phyloP scores from a whole-genome alignment of 352 stramenopile genomes.

The Peronospora belbahrii region DNA sequence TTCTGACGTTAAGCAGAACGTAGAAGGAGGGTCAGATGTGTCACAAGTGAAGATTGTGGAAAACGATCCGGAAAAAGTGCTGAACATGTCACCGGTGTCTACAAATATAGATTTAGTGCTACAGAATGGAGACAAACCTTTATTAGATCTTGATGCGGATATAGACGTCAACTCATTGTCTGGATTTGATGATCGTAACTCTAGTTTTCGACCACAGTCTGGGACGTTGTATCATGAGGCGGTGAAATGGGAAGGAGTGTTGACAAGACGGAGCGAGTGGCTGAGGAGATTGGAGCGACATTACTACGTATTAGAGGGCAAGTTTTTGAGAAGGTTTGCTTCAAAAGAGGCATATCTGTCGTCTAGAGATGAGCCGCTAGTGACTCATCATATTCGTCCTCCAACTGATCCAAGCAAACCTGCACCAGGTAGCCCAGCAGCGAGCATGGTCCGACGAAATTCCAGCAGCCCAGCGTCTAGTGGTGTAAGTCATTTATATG shows the following conservation, averaged over 20 bases:
- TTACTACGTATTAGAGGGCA: slow-evolving; percentile 82
- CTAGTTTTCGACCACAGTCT: slow-evolving; percentile 49
- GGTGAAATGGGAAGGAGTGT: slow-evolving; percentile 76
- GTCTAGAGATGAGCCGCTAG: slow-evolving; percentile 61
- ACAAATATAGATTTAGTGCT: slow-evolving; percentile 2
- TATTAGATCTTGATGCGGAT: slow-evolving; percentile 21
- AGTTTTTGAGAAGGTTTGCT: slow-evolving; percentile 73
- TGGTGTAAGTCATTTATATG: slow-evolving; percentile 65
- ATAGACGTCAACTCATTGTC: slow-evolving; percentile 14
- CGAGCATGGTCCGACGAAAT: slow-evolving; percentile 32
- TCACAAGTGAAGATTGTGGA: slow-evolving; percentile 5
- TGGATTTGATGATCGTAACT: slow-evolving; percentile 25
- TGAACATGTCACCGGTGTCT: slow-evolving; percentile 4
- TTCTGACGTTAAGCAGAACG: slow-evolving; percentile 6
- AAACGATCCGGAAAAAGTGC: not conserved
- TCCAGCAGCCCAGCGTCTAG: slow-evolving; percentile 37
- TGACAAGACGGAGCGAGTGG: slow-evolving; percentile 79
- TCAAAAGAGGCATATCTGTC: slow-evolving; percentile 81
- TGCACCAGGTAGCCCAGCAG: slow-evolving; percentile 24
- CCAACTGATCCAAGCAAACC: slow-evolving; percentile 27
- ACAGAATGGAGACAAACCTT: slow-evolving; percentile 15
- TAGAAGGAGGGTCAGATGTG: slow-evolving; percentile 5
- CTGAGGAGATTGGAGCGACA: slow-evolving; percentile 73
- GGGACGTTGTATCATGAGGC: slow-evolving; percentile 72
- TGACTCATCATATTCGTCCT: slow-evolving; percentile 40